phyloP scores from a whole-genome alignment of 2,329 filamentous ascomycete genomes.

The Colletotrichum sp. region DNA sequence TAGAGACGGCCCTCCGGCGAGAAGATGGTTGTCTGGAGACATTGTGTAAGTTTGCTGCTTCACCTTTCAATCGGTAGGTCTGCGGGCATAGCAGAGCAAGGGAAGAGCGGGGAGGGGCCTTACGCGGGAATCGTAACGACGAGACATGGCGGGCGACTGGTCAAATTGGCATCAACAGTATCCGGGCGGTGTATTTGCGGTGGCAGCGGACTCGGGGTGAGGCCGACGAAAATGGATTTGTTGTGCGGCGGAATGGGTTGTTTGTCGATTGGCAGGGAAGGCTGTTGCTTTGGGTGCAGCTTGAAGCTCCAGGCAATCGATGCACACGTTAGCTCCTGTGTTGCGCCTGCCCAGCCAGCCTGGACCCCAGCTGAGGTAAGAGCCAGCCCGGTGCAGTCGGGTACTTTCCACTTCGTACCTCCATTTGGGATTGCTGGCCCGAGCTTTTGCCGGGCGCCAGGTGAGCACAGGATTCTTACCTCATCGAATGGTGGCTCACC shows the following conservation, averaged over 20 bases:
- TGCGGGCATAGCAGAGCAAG: constrained; percentile 24
- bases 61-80: background rate
- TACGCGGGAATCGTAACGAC: constrained; percentile 97
- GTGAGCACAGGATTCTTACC: background rate
- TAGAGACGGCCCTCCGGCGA: constrained; percentile 98
- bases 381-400: background rate
- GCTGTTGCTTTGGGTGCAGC: constrained; percentile 16
- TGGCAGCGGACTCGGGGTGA: background rate
- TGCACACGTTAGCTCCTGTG: constrained; percentile 23
- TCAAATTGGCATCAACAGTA: background rate
- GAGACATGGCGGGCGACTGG: constrained; percentile 72
- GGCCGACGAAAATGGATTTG: constrained; percentile 1
- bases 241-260: background rate
- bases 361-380: constrained; percentile 11
- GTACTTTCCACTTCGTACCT: background rate
- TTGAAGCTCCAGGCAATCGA: constrained; percentile 27
- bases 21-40: constrained; percentile 92
- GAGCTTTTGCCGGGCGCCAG: constrained; percentile 3
- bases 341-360: constrained; percentile 17
- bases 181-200: background rate
- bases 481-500: background rate
- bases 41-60: constrained; percentile 24
- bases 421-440: background rate
- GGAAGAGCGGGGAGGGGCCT: constrained; percentile 37
- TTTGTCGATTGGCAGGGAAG: constrained; percentile 16